Evolutionary conservation across 176 grass and related monocot genomes (phyloP).

Genomic region (Triticum timopheevii): DNA sequence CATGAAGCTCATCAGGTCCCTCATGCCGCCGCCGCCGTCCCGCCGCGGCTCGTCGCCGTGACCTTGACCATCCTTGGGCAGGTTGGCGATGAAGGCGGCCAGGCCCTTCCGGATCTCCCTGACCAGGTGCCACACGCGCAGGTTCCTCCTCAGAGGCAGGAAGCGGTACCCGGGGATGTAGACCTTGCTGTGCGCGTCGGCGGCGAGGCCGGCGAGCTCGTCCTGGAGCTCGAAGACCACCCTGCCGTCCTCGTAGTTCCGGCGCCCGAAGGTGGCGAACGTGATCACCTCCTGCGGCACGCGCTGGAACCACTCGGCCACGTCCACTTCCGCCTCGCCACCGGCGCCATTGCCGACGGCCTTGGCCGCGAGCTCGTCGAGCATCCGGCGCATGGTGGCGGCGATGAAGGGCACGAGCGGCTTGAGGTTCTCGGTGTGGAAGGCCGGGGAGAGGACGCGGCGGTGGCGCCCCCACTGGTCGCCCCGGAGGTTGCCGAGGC

Average conservation of each 20-base stretch:
- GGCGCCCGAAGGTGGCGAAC: constrained; percentile 72
- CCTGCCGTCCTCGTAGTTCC: constrained; percentile 65
- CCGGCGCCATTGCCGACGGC: background rate
- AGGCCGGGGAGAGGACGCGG: constrained; percentile 67
- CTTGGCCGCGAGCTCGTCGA: constrained; percentile 41
- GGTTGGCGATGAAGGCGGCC: constrained; percentile 41
- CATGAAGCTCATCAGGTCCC: constrained; percentile 78
- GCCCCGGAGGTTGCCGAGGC: constrained; percentile 73
- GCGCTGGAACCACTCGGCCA: constrained; percentile 59
- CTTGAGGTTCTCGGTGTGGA: constrained; percentile 87
- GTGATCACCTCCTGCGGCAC: constrained; percentile 82
- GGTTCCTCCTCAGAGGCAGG: constrained; percentile 65
- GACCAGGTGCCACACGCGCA: constrained; percentile 67
- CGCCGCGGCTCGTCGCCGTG: background rate
- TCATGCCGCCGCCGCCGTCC: constrained; percentile 29
- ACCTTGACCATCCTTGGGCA: background rate
- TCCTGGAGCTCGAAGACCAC: constrained; percentile 70
- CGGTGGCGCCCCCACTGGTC: constrained; percentile 78
- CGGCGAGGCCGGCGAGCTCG: constrained; percentile 71
- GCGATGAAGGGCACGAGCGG: constrained; percentile 60
- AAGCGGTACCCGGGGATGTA: constrained; percentile 95
- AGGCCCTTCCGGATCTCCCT: constrained; percentile 70
- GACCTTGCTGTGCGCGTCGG: constrained; percentile 84
- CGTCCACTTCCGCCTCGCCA: constrained; percentile 83
- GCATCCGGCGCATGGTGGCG: constrained; percentile 65